A percentile compares a stretch with the other conserved stretches of the same genome.
phyloP scores from a whole-genome alignment of 495 filamentous ascomycete genomes.

The Neurospora hispaniola region DNA sequence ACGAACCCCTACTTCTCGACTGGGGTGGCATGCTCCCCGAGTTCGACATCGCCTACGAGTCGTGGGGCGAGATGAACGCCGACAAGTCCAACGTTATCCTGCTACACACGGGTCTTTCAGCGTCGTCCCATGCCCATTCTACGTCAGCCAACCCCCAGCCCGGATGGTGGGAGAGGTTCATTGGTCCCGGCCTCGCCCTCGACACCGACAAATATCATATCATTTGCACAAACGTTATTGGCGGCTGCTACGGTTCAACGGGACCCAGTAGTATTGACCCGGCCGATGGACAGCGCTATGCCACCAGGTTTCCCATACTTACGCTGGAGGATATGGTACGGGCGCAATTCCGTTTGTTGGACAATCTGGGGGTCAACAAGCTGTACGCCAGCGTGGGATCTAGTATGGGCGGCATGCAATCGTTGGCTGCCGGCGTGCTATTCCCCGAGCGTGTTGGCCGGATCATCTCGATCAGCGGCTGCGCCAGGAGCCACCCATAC shows the following conservation, averaged over 20 bases:
- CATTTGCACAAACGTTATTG: conserved; percentile 94
- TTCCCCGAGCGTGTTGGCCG: conserved; percentile 72
- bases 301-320: conserved; percentile 91
- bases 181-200: conserved; percentile 74
- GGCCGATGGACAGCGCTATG: conserved; percentile 76
- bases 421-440: conserved; percentile 77
- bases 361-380: conserved; percentile 64
- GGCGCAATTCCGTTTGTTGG: conserved; percentile 85
- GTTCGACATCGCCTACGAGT: conserved; percentile 87
- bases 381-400: conserved; percentile 89
- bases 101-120: conserved; percentile 86
- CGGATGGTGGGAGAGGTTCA: conserved; percentile 99
- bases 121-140: conserved; percentile 91
- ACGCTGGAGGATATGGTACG: conserved; percentile 97
- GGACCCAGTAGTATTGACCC: conserved; percentile 85
- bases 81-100: conserved; percentile 85
- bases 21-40: conserved; percentile 84
- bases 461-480: conserved; percentile 86
- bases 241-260: conserved; percentile 93
- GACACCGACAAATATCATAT: conserved; percentile 88
- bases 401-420: conserved; percentile 99
- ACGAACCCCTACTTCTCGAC: conserved; percentile 71
- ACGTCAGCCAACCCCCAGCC: conserved; percentile 74
- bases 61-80: conserved; percentile 77
- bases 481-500: conserved; percentile 91